These are phyloP conservation scores for Populus euphratica DNA, from an alignment of 345 rosid species.

Conservation along the genomic window DNA sequence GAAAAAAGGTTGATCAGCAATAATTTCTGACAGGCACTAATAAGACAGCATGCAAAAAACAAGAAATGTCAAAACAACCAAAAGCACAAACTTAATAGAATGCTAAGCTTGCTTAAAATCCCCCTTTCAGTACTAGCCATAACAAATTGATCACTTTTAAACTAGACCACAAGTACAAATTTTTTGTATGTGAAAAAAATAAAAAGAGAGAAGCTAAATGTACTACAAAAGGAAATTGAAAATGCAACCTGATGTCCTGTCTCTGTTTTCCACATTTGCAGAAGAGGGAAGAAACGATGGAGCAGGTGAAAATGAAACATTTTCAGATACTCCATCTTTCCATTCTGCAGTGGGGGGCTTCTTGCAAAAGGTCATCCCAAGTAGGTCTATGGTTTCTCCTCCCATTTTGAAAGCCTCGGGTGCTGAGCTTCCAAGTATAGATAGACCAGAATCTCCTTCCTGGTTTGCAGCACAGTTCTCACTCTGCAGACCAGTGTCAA, in stretches of 20 bases:
- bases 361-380: constrained; percentile 49
- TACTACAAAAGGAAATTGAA: not conserved
- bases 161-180: not conserved
- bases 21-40: constrained; percentile 13
- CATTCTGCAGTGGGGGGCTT: constrained; percentile 44
- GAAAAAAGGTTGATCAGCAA: constrained; percentile 30
- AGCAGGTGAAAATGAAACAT: constrained; percentile 28
- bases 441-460: constrained; percentile 19
- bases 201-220: not conserved
- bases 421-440: constrained; percentile 10
- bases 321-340: constrained; percentile 35
- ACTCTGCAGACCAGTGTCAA: constrained; percentile 16
- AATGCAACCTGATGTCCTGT: constrained; percentile 44
- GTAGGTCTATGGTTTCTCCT: constrained; percentile 27
- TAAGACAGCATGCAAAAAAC: not conserved
- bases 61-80: constrained; percentile 4
- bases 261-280: constrained; percentile 26
- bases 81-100: not conserved
- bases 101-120: not conserved
- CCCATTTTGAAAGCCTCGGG: constrained; percentile 18
- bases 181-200: not conserved
- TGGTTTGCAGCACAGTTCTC: constrained; percentile 26
- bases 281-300: constrained; percentile 16
- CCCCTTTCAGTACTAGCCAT: not conserved
- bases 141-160: not conserved